Base-by-base conservation (phyloP, 2,329 filamentous ascomycete species). In the Cordyceps tenuipes region DNA sequence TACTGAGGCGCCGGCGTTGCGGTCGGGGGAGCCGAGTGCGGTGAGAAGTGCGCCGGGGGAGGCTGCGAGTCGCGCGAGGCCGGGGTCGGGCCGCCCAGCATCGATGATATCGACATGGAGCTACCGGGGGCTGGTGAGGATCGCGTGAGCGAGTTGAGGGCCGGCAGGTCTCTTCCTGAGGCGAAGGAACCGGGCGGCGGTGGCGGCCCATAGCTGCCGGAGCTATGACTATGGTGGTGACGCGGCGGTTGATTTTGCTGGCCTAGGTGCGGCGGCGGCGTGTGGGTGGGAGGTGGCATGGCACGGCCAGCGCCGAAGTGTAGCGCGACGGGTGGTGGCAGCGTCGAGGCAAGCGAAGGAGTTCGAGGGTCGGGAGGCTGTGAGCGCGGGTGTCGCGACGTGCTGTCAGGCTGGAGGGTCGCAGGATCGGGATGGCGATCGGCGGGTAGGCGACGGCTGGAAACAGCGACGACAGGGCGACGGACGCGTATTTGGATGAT, bases 71-170 rank as follows among this genome's bases (percentile, higher is more conserved):
- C 78, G 56, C 78, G 75, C 59, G 71, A 71, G 29, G 72, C 69
- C 3, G 75, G 70, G 44, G 76, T 73, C 52, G 80, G 78, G 0
- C 79, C 80, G 19, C 82, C 82, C 6, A 85, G 72, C 80, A 85
- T 83, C 6, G 81, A 79, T 1, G 81, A 83, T 70, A 85, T 84
- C 21, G 82, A 84, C 82, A 85, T 85, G 68, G 79, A 80, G 68
- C 80, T 82, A 48, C 77, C 76, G 0, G 74, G 73, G 59, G 73
- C 76, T 60, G 68, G 69, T 26, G 74, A 76, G 3, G 78, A 73
- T 61, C 82, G 75, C 29, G 77, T 69, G 21, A 84, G 70, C 13
- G 79, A 74, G 31, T 76, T 72, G 13, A 85, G 73, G 1, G 82
- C 78, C 1, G 81, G 79, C 15, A 82, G 70, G 60, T 82, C 78